These are phyloP conservation scores for Orbilia javanica DNA, from an alignment of 2,329 filamentous ascomycete species.

Conservation along the genomic window DNA sequence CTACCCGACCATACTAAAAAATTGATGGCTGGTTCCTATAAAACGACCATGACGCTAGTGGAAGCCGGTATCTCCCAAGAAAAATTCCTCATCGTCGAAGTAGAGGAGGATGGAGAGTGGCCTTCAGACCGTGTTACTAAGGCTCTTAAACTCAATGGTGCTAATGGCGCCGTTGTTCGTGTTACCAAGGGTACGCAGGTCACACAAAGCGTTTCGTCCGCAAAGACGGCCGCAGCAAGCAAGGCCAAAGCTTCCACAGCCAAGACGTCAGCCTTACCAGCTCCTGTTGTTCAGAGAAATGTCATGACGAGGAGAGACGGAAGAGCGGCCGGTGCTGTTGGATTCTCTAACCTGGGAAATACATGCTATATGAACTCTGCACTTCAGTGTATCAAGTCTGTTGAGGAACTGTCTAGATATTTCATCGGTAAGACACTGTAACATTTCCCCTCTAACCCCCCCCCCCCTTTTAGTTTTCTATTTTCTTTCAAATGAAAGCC, in stretches of 20 bases:
- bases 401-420: conserved; percentile 92
- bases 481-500: too few species aligned
- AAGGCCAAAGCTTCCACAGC: conserved; percentile 63
- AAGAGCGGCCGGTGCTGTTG: conserved; percentile 80
- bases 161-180: conserved; percentile 48
- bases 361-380: conserved; percentile 99
- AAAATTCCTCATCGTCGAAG: conserved; percentile 57
- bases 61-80: conserved; percentile 63
- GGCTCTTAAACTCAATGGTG: conserved; percentile 56
- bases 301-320: conserved; percentile 78
- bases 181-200: conserved; percentile 59
- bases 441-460: too few species aligned
- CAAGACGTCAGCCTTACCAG: conserved; percentile 76
- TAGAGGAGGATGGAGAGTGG: conserved; percentile 56
- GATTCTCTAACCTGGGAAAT: conserved; percentile 90
- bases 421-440: conserved; percentile 73
- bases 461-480: neutral
- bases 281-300: conserved; percentile 71
- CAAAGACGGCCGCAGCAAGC: conserved; percentile 55
- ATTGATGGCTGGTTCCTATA: conserved; percentile 74
- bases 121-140: conserved; percentile 57
- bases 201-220: conserved; percentile 57
- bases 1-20: conserved; percentile 62
- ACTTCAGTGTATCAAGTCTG: conserved; percentile 90
- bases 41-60: conserved; percentile 64